Base-by-base conservation (phyloP, 2,329 filamentous ascomycete species). In the Lasiodiplodia hormozganensis region DNA sequence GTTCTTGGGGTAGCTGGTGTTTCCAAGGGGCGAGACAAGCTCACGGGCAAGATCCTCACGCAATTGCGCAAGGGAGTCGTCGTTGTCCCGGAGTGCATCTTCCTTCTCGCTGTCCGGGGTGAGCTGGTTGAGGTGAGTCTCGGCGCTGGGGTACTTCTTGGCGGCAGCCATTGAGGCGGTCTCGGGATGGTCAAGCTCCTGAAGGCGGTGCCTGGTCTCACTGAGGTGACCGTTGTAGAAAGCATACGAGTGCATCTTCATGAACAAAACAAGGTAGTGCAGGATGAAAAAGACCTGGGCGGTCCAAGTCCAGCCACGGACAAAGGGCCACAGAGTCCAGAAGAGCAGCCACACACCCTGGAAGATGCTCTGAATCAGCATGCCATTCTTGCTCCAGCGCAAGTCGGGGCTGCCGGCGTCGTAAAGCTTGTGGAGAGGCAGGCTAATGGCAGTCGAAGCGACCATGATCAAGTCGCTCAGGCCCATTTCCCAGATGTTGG, bases 211-310 rank as follows among this genome's bases (percentile, higher is more conserved):
- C 78, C 96, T 88, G 0, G 93, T 96, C 78, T 96, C 93, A 73
- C 91, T 92, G 18, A 99, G 85, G 79, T 99, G 96, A 12, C 96
- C 96, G 75, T 97, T 98, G 83, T 99, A 99, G 80, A 98, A 99
- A 28, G 93, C 92, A 76, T 97, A 99, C 6, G 94, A 97, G 79
- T 99, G 96, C 89, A 98, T 96, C 85, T 99, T 99, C 96, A 99
- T 99, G 62, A 97, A 89, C 23, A 99, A 85, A 8, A 93, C 91
- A 81, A 99, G 89, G 53, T 94, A 91, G 80, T 99, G 96, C 40
- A 99, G 85, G 12, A 94, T 91, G 73, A 99, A 88, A 79, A 96
- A 99, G 49, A 99, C 96, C 77, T 98, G 96, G 2, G 95, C 90
- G 0, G 96, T 99, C 96, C 96, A 99, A 2, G 94, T 92, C 96